These are phyloP conservation scores for Pseudonectria buxi DNA, from an alignment of 2,329 filamentous ascomycete genomes.

Conservation along the genomic window DNA sequence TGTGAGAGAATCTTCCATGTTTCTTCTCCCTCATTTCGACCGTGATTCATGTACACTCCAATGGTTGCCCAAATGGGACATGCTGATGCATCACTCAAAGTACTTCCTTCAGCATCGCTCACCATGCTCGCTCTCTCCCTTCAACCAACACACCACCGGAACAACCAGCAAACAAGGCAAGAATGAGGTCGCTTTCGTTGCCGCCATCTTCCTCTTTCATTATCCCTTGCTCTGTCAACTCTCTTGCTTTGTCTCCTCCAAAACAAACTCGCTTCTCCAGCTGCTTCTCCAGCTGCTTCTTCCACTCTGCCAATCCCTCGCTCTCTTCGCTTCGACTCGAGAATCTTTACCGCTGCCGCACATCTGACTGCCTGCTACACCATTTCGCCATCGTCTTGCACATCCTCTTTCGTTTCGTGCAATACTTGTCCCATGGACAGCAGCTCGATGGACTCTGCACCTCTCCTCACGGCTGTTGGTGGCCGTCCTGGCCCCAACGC, in stretches of 20 bases:
- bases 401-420: no score
- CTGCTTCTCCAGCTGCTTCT: background rate
- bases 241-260: constrained; percentile 1
- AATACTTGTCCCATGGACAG: background rate
- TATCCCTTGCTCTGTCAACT: constrained; percentile 6
- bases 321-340: constrained; percentile 2
- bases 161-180: no score
- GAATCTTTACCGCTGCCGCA: constrained; percentile 2
- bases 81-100: no score
- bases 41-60: no score
- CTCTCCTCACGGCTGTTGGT: constrained; percentile 25
- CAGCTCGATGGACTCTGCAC: constrained; percentile 27
- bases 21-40: no score
- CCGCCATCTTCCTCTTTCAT: constrained; percentile 3
- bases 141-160: no score
- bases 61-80: no score
- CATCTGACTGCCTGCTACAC: background rate
- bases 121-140: no score
- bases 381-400: background rate
- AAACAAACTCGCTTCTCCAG: no score
- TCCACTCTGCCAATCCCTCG: background rate
- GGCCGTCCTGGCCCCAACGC: constrained; percentile 26
- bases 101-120: no score
- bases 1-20: no score
- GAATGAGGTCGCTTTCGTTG: no score